These are phyloP conservation scores for Epicoccum nigrum DNA, from an alignment of 2,329 filamentous ascomycete species.

Conservation along the genomic window DNA sequence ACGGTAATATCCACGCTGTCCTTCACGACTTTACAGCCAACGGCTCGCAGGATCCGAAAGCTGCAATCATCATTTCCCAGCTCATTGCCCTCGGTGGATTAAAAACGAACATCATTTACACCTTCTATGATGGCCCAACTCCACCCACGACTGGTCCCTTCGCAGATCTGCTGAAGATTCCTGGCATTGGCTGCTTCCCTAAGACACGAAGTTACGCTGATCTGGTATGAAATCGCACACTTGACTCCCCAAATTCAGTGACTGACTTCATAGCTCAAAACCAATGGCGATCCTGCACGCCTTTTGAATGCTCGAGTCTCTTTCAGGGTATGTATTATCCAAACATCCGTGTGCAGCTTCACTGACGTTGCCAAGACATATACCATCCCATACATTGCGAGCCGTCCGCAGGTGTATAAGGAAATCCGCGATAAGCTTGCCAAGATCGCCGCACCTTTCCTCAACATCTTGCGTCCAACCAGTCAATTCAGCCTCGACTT, in stretches of 20 bases:
- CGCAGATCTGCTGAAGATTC: conserved; percentile 43
- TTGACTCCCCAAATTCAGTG: neutral
- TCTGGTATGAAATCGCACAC: conserved; percentile 25
- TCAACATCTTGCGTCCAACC: conserved; percentile 21
- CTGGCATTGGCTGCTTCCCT: conserved; percentile 25
- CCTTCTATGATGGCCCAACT: conserved; percentile 32
- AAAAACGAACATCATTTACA: conserved; percentile 22
- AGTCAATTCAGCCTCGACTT: conserved; percentile 33
- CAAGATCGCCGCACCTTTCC: conserved; percentile 31
- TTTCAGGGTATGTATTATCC: neutral
- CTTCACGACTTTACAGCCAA: conserved; percentile 42
- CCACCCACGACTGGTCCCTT: conserved; percentile 41
- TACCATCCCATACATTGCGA: conserved; percentile 32
- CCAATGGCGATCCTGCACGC: neutral
- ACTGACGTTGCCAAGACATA: conserved; percentile 27
- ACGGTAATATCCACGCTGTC: conserved; percentile 39
- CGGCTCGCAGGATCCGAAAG: conserved; percentile 32
- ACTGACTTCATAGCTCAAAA: conserved; percentile 1
- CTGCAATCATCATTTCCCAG: conserved; percentile 31
- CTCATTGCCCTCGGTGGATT: conserved; percentile 13
- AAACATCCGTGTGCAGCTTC: neutral
- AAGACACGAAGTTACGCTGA: conserved; percentile 41
- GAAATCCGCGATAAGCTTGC: conserved; percentile 43
- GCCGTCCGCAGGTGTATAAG: conserved; percentile 42
- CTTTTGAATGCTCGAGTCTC: neutral